Evolutionary conservation across 108 stramenopile genomes (phyloP), one percentile per base, ranked within the genome.

Genomic region (Cylindrotheca closterium): DNA sequence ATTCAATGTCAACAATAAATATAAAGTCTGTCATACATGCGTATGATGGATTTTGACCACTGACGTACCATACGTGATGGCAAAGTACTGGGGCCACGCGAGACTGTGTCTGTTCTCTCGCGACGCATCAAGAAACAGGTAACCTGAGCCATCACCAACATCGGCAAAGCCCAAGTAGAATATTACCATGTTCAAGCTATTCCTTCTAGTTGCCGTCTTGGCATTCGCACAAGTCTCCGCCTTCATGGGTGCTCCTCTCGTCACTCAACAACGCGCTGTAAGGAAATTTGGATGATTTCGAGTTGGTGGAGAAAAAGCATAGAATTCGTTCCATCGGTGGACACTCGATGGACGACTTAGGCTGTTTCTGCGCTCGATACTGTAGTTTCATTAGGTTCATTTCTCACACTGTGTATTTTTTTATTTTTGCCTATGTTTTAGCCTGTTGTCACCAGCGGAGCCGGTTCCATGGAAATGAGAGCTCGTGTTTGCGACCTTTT

Each of bases 401-500:
- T n/a, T 5, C n/a, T 7, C 17, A 45, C 19, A 45, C 10, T 46
- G 30, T 42, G 10, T 42, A 42, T 42, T 7, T 42, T 42, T 42
- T 42, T 7, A 42, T 42, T 42, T 42, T 7, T 42, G 7, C 15
- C 10, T 10, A 7, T 10, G 15, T 42, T 7, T 15, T 42, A 42
- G 37, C 10, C 15, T 42, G 51, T 45, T 4, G 63, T 30, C 53
- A 52, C 55, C 10, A 69, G 28, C 37, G 65, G 77, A 28, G 77
- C 61, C 30, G 51, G 47, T 31, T 76, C 62, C 57, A 83, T 92
- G 77, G 80, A 75, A 46, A 93, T 93, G 92, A 82, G 92, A 47
- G 88, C 88, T 33, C 85, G 92, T 45, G 87, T 79, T 2, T 94
- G 93, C 57, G 89, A 94, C 63, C 83, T 94, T 73, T 79, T 94